These are phyloP conservation scores for Hericium alpestre DNA, from an alignment of 768 basidiomycete species.

Conservation along the genomic window DNA sequence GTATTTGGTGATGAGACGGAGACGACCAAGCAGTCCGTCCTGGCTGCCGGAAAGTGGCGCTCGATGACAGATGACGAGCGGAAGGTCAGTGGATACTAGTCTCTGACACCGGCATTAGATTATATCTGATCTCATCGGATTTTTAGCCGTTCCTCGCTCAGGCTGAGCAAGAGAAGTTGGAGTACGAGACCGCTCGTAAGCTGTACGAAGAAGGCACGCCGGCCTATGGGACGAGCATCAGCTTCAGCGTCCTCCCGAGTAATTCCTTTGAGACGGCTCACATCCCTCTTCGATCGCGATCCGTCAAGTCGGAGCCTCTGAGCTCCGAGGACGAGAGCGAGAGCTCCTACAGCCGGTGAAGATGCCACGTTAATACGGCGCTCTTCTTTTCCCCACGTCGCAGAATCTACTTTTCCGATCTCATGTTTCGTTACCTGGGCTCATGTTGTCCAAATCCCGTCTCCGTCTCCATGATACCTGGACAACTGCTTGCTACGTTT, in stretches of 20 bases:
- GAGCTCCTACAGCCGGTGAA: constrained; percentile 18
- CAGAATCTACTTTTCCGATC: constrained; percentile 5
- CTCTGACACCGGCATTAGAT: constrained; percentile 10
- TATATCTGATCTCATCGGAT: constrained; percentile 9
- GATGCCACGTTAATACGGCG: not conserved
- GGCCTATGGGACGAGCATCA: constrained; percentile 62
- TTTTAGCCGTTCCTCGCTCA: constrained; percentile 81
- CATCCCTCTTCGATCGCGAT: constrained; percentile 25
- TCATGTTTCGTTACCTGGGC: not conserved
- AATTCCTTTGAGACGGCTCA: constrained; percentile 41
- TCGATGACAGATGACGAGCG: constrained; percentile 89
- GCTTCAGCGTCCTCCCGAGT: constrained; percentile 70
- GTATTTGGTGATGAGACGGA: constrained; percentile 88
- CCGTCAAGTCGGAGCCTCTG: constrained; percentile 42
- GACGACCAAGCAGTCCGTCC: constrained; percentile 88
- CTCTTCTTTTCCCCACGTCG: constrained; percentile 3
- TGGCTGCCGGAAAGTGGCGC: constrained; percentile 89
- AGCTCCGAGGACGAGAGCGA: constrained; percentile 69
- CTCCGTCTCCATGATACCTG: not conserved
- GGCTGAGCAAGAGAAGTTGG: constrained; percentile 91
- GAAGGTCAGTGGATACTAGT: constrained; percentile 45
- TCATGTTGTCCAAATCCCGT: not conserved
- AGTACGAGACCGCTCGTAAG: constrained; percentile 78
- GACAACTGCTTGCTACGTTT: not conserved
- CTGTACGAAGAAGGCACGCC: constrained; percentile 78